Percentiles rank a stretch among this genome's conserved stretches.
Evolutionary conservation across 441 rosid species (phyloP).

Genomic region (Adansonia gregorii): DNA sequence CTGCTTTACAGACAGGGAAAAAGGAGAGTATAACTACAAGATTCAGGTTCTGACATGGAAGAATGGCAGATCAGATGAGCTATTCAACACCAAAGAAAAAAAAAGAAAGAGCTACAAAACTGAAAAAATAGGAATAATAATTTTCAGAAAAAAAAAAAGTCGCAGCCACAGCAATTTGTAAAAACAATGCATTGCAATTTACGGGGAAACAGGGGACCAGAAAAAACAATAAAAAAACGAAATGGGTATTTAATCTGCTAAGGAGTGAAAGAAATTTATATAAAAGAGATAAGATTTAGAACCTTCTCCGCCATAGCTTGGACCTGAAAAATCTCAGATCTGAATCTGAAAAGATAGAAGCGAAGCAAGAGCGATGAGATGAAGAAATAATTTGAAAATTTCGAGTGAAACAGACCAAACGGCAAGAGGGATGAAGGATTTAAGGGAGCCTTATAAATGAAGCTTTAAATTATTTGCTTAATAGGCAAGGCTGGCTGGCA

Average conservation of each 20-base stretch:
- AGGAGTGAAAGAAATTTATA: background rate
- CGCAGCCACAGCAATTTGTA: background rate
- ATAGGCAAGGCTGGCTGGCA: background rate
- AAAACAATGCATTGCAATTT: too few species aligned
- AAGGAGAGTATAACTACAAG: constrained; percentile 2
- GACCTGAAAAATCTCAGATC: background rate
- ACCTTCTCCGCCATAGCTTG: constrained; percentile 17
- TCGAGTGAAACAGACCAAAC: background rate
- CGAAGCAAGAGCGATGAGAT: background rate
- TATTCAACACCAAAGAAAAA: background rate
- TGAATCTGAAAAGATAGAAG: background rate
- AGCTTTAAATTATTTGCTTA: background rate
- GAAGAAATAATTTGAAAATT: background rate
- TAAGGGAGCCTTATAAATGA: background rate
- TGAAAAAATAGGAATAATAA: background rate
- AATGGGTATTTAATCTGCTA: background rate
- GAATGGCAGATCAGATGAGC: background rate
- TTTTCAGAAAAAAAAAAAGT: background rate
- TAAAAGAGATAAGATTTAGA: background rate
- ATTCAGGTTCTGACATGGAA: constrained; percentile 11
- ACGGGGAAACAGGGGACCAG: background rate
- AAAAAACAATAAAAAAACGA: background rate
- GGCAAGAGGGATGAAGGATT: background rate
- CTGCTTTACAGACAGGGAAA: background rate
- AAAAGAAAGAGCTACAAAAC: background rate